These are phyloP conservation scores for Ascocoryne sarcoides DNA, from an alignment of 2,329 filamentous ascomycete genomes.

Conservation along the genomic window DNA sequence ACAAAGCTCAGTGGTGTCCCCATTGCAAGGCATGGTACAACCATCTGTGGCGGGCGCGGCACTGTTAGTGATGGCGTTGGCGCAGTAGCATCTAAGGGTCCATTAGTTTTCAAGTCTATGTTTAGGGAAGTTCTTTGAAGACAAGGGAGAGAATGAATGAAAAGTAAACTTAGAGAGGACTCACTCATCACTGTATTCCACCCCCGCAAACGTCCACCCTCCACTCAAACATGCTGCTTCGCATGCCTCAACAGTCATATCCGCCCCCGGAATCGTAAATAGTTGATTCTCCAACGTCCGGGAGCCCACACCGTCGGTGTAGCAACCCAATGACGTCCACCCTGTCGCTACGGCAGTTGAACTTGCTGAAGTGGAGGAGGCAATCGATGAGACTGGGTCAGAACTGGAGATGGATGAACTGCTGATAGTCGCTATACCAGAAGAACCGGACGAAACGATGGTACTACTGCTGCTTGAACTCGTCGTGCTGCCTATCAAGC, in stretches of 20 bases:
- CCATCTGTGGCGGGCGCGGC: slow-evolving; percentile 19
- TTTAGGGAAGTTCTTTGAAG: neutral
- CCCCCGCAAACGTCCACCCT: slow-evolving; percentile 24
- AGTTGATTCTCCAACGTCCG: slow-evolving; percentile 12
- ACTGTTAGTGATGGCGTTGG: slow-evolving; percentile 7
- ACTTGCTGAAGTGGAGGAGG: slow-evolving; percentile 3
- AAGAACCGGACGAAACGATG: too few species aligned
- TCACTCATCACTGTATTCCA: slow-evolving; percentile 28
- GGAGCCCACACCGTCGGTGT: slow-evolving; percentile 15
- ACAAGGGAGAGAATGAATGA: neutral
- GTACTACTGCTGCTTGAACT: too few species aligned
- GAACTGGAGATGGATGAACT: too few species aligned
- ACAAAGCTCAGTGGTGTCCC: slow-evolving; percentile 26
- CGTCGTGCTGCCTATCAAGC: too few species aligned
- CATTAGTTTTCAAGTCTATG: too few species aligned
- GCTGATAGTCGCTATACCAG: too few species aligned
- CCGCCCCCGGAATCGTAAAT: slow-evolving; percentile 10
- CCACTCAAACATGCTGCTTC: slow-evolving; percentile 27
- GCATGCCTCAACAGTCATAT: slow-evolving; percentile 17
- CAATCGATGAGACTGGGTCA: too few species aligned
- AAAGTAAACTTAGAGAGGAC: too few species aligned
- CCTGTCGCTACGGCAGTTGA: slow-evolving; percentile 7
- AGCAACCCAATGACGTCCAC: slow-evolving; percentile 18
- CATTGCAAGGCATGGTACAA: slow-evolving; percentile 24
- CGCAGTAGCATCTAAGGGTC: slow-evolving; percentile 25